A percentile compares a stretch with the other conserved stretches of the same genome.
These are phyloP conservation scores for Blepharisma undulans DNA, from an alignment of 169 alveolate species.

Conservation along the genomic window DNA sequence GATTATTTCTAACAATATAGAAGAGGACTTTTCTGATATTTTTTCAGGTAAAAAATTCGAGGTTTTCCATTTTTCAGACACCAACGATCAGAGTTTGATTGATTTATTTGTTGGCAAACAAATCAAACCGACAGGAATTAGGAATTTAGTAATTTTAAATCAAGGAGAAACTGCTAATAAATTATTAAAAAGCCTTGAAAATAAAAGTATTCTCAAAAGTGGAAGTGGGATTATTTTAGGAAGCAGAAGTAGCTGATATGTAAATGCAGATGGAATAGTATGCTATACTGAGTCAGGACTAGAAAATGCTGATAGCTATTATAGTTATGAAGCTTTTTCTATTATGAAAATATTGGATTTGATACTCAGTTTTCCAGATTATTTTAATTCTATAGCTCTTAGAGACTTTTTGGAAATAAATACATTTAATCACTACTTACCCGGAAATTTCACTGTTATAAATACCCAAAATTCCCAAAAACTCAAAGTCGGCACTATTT, in stretches of 20 bases:
- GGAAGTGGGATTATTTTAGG: not conserved
- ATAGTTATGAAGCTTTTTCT: not conserved
- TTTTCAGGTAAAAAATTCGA: not conserved
- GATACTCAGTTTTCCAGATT: not conserved
- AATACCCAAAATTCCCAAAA: not conserved
- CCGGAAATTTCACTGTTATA: not conserved
- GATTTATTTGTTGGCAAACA: not conserved
- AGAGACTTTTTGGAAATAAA: not conserved
- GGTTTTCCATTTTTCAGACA: not conserved
- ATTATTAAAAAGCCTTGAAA: not conserved
- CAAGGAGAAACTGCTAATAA: not conserved
- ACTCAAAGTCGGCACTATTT: not conserved
- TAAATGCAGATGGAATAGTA: not conserved
- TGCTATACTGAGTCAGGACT: not conserved
- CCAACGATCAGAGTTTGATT: not conserved
- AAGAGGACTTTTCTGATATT: not conserved
- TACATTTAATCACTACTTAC: not conserved
- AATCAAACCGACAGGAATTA: not conserved
- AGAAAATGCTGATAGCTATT: not conserved
- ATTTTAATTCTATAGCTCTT: not conserved
- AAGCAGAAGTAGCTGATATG: not conserved
- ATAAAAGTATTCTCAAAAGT: not conserved
- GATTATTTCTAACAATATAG: not conserved
- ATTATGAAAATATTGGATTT: not conserved
- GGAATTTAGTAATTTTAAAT: not conserved